Base-by-base conservation (phyloP, 1,139 yeast genomes). In the Nakaseomyces glabratus region DNA sequence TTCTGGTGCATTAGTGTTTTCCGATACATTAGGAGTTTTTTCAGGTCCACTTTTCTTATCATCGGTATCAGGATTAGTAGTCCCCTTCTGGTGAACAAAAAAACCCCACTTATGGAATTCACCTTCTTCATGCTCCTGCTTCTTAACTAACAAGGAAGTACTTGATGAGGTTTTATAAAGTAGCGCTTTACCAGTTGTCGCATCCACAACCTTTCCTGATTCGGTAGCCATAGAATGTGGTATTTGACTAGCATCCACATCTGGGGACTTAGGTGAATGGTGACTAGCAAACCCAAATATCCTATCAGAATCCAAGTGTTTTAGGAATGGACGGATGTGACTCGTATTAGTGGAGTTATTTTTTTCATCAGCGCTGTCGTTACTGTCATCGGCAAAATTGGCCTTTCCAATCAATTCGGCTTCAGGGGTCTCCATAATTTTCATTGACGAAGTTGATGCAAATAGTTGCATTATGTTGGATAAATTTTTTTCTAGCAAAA, bases 61-160 rank as follows among this genome's bases (percentile, higher is more conserved):
- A 37, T 55, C 28, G 51, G 56, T 7, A 69, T 69, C 22, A 15
- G 31, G 24, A 4, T 20, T 33, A 42, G 63, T 55, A 16, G 65
- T 48, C 16, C 63, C 64, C 20, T 65, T 58, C 41, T 75, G 69
- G 51, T 73, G 82, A 47, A 79, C 76, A 49, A 73, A 78, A 49
- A 71, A 73, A 11, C 93, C 93, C 73, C 84, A 74, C 58, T 81
- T 76, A 58, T 84, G 95, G 43, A 85, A 68, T 51, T 82, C 94
- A 45, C 95, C 96, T 64, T 86, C 96, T 57, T 86, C 96, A 43
- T 77, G 75, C 50, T 85, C 95, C 55, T 80, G 85, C 45, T 71
- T 74, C 53, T 75, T 80, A 14, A 86, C 81, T 46, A 76, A 76
- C 5, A 72, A 51, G 1, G 82, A 76, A 0, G 84, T 76, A 44